Evolutionary conservation across 306 rosid genomes (phyloP).

Genomic region (Bauhinia variegata): DNA sequence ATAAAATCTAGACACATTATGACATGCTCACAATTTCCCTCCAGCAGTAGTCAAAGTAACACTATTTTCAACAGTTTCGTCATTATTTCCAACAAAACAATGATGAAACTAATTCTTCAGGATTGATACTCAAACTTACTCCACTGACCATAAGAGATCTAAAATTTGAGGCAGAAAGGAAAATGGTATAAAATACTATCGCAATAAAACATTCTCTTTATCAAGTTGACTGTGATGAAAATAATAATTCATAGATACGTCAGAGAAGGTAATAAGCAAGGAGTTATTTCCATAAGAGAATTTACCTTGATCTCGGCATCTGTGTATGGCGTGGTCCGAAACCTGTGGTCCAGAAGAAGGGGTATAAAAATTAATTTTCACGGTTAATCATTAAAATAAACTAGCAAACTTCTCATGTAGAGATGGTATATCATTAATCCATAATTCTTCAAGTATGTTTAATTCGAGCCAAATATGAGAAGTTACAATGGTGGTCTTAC

Average conservation of each 20-base stretch:
- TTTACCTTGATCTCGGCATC: constrained; percentile 92
- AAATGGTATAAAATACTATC: constrained; percentile 3
- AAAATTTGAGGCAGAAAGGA: constrained; percentile 5
- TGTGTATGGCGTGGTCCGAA: constrained; percentile 74
- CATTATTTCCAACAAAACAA: neutral
- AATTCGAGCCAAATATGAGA: constrained; percentile 14
- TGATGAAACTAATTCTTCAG: constrained; percentile 14
- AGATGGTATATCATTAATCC: neutral
- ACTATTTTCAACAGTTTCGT: constrained; percentile 1
- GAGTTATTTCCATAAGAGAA: constrained; percentile 11
- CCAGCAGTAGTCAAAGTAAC: constrained; percentile 3
- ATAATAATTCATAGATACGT: constrained; percentile 19
- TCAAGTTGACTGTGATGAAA: too few species aligned
- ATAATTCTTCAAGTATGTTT: constrained; percentile 14
- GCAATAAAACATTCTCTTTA: neutral
- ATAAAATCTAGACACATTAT: neutral
- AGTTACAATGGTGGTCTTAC: constrained; percentile 4
- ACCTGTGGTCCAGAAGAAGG: constrained; percentile 57
- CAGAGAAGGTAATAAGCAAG: constrained; percentile 24
- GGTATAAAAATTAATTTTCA: constrained; percentile 3
- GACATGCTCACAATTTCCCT: constrained; percentile 8
- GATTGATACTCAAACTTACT: constrained; percentile 23
- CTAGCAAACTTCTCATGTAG: constrained; percentile 12
- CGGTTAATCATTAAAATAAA: constrained; percentile 24
- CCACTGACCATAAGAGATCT: constrained; percentile 9